These are phyloP conservation scores for Penicillium thymicola DNA, from an alignment of 2,329 filamentous ascomycete genomes.

Conservation along the genomic window DNA sequence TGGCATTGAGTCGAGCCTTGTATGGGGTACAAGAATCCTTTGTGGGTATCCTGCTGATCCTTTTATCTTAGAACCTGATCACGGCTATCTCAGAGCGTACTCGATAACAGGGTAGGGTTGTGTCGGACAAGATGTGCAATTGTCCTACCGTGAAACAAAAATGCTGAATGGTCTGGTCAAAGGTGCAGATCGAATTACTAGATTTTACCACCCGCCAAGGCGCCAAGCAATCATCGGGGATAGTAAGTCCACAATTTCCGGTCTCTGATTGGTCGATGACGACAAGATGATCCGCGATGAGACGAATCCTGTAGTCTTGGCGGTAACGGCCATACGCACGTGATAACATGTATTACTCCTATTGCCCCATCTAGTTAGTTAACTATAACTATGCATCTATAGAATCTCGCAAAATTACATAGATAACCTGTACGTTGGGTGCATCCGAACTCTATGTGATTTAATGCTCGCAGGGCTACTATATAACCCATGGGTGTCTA, in stretches of 20 bases:
- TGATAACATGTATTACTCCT: conserved; percentile 5
- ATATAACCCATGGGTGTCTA: not conserved
- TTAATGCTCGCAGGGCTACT: not conserved
- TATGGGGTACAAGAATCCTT: not conserved
- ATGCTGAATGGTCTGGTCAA: conserved; percentile 8
- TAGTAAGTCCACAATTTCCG: not conserved
- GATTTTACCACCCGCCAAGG: conserved; percentile 25
- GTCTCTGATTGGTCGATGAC: conserved; percentile 12
- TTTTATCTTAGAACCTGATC: not conserved
- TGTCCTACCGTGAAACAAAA: not conserved
- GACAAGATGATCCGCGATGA: conserved; percentile 8
- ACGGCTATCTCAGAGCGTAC: not conserved
- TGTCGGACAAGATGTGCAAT: conserved; percentile 3
- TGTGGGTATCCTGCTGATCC: not conserved
- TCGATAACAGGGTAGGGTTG: not conserved
- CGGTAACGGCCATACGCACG: conserved; percentile 10
- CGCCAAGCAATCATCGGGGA: conserved; percentile 17
- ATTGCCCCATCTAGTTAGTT: not conserved
- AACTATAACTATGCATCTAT: not conserved
- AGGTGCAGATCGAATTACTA: conserved; percentile 10
- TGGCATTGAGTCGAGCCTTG: conserved; percentile 24
- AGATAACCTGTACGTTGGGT: not conserved
- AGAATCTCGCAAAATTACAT: not conserved
- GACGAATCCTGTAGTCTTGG: conserved; percentile 16
- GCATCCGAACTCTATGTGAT: not conserved